Conservation (phyloP, 768 basidiomycete genomes). For the Amanita molliuscula region DNA sequence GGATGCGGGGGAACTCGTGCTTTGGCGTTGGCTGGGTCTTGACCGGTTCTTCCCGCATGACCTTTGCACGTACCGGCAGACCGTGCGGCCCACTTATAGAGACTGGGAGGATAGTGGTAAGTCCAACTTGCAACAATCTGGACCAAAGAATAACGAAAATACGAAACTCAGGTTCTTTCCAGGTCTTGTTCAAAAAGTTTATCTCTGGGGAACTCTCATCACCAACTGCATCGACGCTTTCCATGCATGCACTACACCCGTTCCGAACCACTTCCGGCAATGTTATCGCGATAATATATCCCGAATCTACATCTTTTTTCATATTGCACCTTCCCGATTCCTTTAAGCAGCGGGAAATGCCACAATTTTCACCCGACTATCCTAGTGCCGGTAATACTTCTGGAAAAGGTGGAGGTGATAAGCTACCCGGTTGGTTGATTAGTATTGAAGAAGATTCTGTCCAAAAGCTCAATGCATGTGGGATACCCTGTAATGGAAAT, state of each 20-base stretch:
- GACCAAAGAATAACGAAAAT: neutral
- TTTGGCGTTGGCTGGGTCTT: slow-evolving; percentile 64
- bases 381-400: neutral
- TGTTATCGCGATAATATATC: neutral
- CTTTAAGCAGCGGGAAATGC: neutral
- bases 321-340: neutral
- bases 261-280: neutral
- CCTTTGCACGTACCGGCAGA: neutral
- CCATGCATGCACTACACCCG: neutral
- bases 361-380: neutral
- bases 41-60: slow-evolving; percentile 51
- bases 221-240: neutral
- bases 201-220: neutral
- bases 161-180: slow-evolving; percentile 49
- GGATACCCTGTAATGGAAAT: slow-evolving; percentile 32
- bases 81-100: neutral
- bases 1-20: slow-evolving; percentile 39
- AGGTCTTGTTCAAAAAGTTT: slow-evolving; percentile 36
- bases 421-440: neutral
- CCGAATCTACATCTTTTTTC: neutral
- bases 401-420: neutral
- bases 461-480: slow-evolving; percentile 26
- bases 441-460: slow-evolving; percentile 9
- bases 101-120: slow-evolving; percentile 72
- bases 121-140: slow-evolving; percentile 11